Conservation (phyloP, 108 stramenopile species). For the Stephanodiscus triporus region DNA sequence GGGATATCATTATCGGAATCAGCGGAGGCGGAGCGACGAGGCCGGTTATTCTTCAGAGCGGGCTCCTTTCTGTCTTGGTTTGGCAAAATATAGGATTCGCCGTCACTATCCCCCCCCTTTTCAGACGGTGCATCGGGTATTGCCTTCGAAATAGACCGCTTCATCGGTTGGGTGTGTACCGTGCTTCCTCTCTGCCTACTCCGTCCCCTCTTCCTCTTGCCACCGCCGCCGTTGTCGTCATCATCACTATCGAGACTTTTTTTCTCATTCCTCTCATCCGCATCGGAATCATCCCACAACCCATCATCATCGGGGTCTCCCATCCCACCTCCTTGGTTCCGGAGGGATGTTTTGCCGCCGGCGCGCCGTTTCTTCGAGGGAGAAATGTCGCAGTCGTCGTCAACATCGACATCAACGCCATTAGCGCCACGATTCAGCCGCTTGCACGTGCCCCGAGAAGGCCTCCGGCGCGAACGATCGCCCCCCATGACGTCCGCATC, state of each 20-base stretch:
- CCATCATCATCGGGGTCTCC: conserved; percentile 34
- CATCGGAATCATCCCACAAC: conserved; percentile 48
- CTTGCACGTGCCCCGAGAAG: conserved; percentile 5
- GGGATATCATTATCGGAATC: background rate
- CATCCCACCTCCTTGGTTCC: background rate
- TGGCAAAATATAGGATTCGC: background rate
- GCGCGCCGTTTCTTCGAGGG: conserved; percentile 2
- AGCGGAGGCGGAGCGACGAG: conserved; percentile 1
- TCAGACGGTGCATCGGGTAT: background rate
- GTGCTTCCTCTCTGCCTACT: conserved; percentile 3
- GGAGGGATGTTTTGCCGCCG: background rate
- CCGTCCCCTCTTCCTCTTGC: conserved; percentile 8
- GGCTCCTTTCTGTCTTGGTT: background rate
- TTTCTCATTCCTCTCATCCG: conserved; percentile 7
- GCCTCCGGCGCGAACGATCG: background rate
- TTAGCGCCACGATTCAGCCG: conserved; percentile 1
- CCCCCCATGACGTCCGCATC: background rate
- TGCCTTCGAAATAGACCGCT: conserved; percentile 16
- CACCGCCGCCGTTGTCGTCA: conserved; percentile 15
- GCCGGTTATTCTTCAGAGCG: background rate
- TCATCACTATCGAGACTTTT: background rate
- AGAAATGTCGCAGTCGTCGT: conserved; percentile 16
- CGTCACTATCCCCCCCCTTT: background rate
- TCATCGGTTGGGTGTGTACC: conserved; percentile 1
- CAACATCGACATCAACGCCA: background rate